A percentile compares a stretch with the other conserved stretches of the same genome.
Evolutionary conservation across 1,284 basidiomycete genomes (phyloP).

Genomic region (Pseudozyma hubeiensis): DNA sequence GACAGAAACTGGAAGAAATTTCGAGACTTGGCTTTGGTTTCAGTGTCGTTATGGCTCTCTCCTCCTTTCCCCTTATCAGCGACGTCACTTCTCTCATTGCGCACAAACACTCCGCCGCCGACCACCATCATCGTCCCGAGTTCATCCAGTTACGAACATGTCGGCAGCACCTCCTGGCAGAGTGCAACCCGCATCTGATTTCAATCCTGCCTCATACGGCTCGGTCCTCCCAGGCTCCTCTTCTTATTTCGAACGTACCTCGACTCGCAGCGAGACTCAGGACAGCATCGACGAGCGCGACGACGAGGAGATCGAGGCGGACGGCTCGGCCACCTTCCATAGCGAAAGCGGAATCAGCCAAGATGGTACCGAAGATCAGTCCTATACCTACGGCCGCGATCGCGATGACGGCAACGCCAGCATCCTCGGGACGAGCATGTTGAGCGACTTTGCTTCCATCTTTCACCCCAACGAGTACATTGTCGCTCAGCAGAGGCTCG

Average conservation of each 20-base stretch:
- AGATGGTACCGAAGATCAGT: slow-evolving; percentile 12
- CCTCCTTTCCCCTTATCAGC: not conserved
- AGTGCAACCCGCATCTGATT: slow-evolving; percentile 28
- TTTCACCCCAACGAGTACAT: slow-evolving; percentile 51
- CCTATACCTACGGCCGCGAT: slow-evolving; percentile 13
- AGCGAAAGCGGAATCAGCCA: slow-evolving; percentile 23
- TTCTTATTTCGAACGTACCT: slow-evolving; percentile 21
- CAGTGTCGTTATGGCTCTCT: not conserved
- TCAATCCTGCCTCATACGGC: slow-evolving; percentile 41
- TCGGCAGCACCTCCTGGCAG: slow-evolving; percentile 41
- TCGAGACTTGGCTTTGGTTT: slow-evolving; percentile 12
- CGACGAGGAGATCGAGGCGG: not conserved
- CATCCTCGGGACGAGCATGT: slow-evolving; percentile 28
- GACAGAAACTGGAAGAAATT: slow-evolving; percentile 27
- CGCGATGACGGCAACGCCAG: slow-evolving; percentile 23
- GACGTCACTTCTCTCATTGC: no score
- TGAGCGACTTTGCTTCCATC: slow-evolving; percentile 47
- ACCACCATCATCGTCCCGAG: slow-evolving; percentile 1
- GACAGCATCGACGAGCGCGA: slow-evolving; percentile 27
- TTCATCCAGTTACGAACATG: slow-evolving; percentile 10
- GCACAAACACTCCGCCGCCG: not conserved
- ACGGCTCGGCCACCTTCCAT: not conserved
- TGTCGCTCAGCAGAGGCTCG: slow-evolving; percentile 35
- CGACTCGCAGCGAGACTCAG: slow-evolving; percentile 23
- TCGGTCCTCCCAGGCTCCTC: slow-evolving; percentile 25